phyloP scores from a whole-genome alignment of 169 alveolate genomes.

The Amoebophrya sp. region DNA sequence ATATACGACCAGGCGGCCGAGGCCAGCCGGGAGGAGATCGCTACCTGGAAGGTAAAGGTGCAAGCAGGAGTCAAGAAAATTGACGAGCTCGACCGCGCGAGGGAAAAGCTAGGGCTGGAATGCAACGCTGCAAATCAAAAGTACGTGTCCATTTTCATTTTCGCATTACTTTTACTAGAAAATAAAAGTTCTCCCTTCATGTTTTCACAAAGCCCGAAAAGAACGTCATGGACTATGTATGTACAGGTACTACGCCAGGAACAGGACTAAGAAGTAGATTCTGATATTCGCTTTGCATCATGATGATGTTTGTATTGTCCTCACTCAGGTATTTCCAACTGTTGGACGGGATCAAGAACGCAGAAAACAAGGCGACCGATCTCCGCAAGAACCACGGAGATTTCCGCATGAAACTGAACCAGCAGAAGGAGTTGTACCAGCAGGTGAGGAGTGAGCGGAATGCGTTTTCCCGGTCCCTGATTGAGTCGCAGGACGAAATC shows the following conservation, averaged over 20 bases:
- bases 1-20: not conserved
- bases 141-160: too few species aligned
- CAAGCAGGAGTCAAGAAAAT: not conserved
- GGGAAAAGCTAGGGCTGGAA: not conserved
- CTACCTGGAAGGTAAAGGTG: not conserved
- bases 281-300: too few species aligned
- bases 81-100: not conserved
- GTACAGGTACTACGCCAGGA: too few species aligned
- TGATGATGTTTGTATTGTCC: too few species aligned
- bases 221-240: too few species aligned
- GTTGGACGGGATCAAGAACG: not conserved
- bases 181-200: too few species aligned
- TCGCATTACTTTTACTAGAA: too few species aligned
- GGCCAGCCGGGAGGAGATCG: not conserved
- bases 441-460: not conserved
- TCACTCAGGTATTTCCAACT: not conserved
- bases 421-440: not conserved
- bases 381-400: not conserved
- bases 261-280: too few species aligned
- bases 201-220: too few species aligned
- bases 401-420: not conserved
- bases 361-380: not conserved
- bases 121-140: not conserved
- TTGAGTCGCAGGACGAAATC: conserved; percentile 67
- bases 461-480: not conserved